phyloP scores from a whole-genome alignment of 2,329 filamentous ascomycete species.

The Beauveria rudraprayagi region DNA sequence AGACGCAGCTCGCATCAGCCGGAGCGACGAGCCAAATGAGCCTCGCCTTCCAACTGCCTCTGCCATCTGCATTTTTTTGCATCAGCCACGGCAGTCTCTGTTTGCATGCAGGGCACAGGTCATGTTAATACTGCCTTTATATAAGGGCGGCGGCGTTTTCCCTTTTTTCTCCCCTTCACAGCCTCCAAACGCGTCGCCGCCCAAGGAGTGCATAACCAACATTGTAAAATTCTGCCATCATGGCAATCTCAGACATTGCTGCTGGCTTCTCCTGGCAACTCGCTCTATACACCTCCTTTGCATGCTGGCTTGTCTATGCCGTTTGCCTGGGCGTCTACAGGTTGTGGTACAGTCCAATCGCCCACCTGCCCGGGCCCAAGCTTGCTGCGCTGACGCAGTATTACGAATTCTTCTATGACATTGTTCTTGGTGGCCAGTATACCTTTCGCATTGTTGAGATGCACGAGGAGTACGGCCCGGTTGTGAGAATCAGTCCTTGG shows the following conservation, averaged over 20 bases:
- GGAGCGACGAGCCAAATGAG: neutral
- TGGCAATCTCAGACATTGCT: slow-evolving; percentile 19
- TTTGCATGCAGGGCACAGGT: neutral
- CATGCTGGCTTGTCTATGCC: slow-evolving; percentile 23
- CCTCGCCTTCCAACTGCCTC: neutral
- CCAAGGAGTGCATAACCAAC: neutral
- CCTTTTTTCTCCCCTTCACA: neutral
- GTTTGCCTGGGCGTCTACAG: slow-evolving; percentile 22
- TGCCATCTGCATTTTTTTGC: too few species aligned
- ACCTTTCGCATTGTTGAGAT: slow-evolving; percentile 33
- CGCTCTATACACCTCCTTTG: slow-evolving; percentile 17
- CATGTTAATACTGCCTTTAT: neutral
- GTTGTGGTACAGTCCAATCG: slow-evolving; percentile 30
- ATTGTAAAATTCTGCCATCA: slow-evolving; percentile 10
- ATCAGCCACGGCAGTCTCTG: neutral
- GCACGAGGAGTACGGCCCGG: slow-evolving; percentile 34
- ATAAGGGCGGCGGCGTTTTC: neutral
- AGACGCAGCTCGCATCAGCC: neutral
- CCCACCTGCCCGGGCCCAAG: slow-evolving; percentile 31
- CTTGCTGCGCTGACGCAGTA: slow-evolving; percentile 31
- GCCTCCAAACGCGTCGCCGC: neutral
- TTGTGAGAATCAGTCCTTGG: slow-evolving; percentile 32
- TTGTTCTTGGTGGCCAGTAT: slow-evolving; percentile 33
- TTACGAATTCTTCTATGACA: slow-evolving; percentile 37
- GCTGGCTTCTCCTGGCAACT: slow-evolving; percentile 20